Conservation (phyloP, 257 asterid genomes). For the Scutellaria minor region DNA sequence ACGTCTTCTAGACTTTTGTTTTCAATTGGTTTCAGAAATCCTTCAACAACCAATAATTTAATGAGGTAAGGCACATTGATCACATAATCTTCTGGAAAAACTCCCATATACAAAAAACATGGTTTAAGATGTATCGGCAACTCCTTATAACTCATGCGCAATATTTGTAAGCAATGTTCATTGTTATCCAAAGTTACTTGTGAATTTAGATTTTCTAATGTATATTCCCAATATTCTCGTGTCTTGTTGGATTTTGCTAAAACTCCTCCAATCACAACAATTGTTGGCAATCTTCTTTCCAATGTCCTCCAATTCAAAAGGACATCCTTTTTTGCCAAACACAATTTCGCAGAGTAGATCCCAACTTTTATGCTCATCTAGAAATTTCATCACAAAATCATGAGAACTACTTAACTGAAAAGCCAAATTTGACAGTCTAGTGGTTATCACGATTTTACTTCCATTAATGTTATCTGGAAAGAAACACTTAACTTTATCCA, state of each 20-base stretch:
- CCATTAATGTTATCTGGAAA: too few species aligned
- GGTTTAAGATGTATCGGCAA: neutral
- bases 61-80: too few species aligned
- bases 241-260: slow-evolving; percentile 10
- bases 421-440: too few species aligned
- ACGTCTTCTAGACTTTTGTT: neutral
- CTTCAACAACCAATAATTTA: too few species aligned
- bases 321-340: neutral
- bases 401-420: too few species aligned
- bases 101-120: too few species aligned
- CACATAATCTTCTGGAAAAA: too few species aligned
- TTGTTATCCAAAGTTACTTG: neutral
- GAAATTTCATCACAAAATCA: neutral
- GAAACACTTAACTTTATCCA: too few species aligned
- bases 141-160: neutral
- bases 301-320: neutral
- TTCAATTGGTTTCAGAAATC: too few species aligned
- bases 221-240: neutral
- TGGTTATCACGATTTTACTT: too few species aligned
- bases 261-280: slow-evolving; percentile 15
- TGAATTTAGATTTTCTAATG: neutral
- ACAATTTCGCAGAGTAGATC: neutral
- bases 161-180: neutral
- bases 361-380: neutral
- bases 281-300: neutral